Percentiles rank a stretch among this genome's conserved stretches.
Conservation (phyloP, 169 alveolate genomes). For the Cryptosporidium baileyi region DNA sequence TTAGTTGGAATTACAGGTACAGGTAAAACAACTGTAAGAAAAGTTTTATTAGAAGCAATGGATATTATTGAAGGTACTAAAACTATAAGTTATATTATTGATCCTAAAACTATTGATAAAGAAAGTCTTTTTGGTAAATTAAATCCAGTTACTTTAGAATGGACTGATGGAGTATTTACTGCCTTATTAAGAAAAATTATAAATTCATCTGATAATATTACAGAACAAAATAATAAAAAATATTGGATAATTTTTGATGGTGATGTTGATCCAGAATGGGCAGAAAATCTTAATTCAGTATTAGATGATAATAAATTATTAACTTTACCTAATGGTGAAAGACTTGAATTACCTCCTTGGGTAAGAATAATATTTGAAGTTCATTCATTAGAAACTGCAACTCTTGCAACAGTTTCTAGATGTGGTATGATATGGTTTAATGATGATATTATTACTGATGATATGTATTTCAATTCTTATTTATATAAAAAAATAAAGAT, state of each 20-base stretch:
- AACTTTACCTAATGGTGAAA: conserved; percentile 97
- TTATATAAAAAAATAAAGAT: conserved; percentile 57
- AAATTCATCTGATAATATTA: conserved; percentile 12
- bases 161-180: conserved; percentile 99
- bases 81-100: conserved; percentile 91
- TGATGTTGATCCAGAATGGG: conserved; percentile 99
- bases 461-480: conserved; percentile 85
- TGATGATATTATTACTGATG: conserved; percentile 88
- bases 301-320: conserved; percentile 97
- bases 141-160: conserved; percentile 92
- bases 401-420: conserved; percentile 98
- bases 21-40: conserved; percentile 91
- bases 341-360: conserved; percentile 88
- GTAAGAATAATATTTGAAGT: conserved; percentile 86
- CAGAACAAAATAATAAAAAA: conserved; percentile 74
- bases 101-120: conserved; percentile 90
- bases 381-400: conserved; percentile 94
- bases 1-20: conserved; percentile 97
- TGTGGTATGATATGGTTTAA: conserved; percentile 98
- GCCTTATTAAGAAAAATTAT: conserved; percentile 88
- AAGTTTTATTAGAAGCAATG: conserved; percentile 88
- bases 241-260: conserved; percentile 99
- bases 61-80: conserved; percentile 88
- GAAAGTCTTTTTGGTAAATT: conserved; percentile 94
- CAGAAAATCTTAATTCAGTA: conserved; percentile 97